Evolutionary conservation across 495 filamentous ascomycete species (phyloP).

Genomic region (Neurospora cerealis): DNA sequence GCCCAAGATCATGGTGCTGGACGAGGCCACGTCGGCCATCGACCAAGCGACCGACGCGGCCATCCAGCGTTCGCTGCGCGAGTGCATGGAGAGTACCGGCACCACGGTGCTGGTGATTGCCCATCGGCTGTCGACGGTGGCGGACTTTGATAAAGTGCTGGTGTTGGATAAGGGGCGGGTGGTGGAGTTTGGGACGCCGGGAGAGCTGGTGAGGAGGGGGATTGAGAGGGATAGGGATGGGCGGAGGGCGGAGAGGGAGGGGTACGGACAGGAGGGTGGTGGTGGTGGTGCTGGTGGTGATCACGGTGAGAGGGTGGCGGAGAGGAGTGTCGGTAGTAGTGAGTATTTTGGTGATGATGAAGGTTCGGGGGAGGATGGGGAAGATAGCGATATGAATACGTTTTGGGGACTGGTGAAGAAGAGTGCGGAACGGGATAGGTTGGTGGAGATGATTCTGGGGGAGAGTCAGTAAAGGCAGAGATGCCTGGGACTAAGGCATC

Average conservation of each 20-base stretch:
- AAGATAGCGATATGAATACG: slow-evolving; percentile 11
- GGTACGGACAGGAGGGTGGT: neutral
- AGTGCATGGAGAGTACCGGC: slow-evolving; percentile 55
- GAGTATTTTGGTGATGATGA: neutral
- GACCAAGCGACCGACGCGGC: slow-evolving; percentile 60
- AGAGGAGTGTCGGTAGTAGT: neutral
- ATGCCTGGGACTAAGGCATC: neutral
- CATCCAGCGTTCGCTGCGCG: slow-evolving; percentile 61
- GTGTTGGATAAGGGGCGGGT: slow-evolving; percentile 52
- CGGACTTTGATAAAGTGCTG: slow-evolving; percentile 59
- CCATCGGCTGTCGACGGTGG: slow-evolving; percentile 61
- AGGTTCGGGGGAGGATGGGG: neutral
- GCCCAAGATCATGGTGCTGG: slow-evolving; percentile 70
- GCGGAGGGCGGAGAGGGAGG: neutral
- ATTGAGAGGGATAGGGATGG: slow-evolving; percentile 1
- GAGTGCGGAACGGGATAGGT: slow-evolving; percentile 18
- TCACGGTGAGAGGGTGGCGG: neutral
- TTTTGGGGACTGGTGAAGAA: slow-evolving; percentile 20
- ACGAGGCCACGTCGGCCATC: slow-evolving; percentile 78
- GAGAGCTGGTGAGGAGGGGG: slow-evolving; percentile 13
- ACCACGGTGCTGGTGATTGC: slow-evolving; percentile 73
- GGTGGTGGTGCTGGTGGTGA: neutral
- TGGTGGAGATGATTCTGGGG: slow-evolving; percentile 15
- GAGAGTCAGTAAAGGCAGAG: neutral
- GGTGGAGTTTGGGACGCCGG: slow-evolving; percentile 38